These are phyloP conservation scores for Trichoderma brevicompactum DNA, from an alignment of 2,329 filamentous ascomycete species.

Conservation along the genomic window DNA sequence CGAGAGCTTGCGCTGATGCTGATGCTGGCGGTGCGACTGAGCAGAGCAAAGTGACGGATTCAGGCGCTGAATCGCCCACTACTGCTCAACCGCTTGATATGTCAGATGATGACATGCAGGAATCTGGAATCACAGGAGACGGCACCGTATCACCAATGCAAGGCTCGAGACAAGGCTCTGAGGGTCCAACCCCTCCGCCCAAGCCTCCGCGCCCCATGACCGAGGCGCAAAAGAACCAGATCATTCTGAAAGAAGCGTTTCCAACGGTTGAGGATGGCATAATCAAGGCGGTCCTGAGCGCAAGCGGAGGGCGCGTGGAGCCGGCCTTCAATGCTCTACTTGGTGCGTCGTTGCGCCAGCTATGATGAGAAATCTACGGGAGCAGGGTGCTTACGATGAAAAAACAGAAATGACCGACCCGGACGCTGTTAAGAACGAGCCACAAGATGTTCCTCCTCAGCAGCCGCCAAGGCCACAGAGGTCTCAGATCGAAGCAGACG, in stretches of 20 bases:
- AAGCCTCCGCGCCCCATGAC: conserved; percentile 86
- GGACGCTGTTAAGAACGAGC: conserved; percentile 62
- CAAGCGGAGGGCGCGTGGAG: conserved; percentile 86
- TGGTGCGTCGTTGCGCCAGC: conserved; percentile 52
- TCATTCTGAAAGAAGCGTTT: conserved; percentile 91
- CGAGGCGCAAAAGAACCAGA: conserved; percentile 82
- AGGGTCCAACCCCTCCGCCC: conserved; percentile 60
- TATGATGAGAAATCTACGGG: conserved; percentile 28
- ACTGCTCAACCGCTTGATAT: conserved; percentile 68
- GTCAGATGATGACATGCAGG: conserved; percentile 72
- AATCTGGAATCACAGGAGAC: conserved; percentile 57
- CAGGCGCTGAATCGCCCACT: conserved; percentile 66
- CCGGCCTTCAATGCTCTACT: conserved; percentile 94
- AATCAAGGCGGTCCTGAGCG: conserved; percentile 83
- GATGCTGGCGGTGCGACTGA: conserved; percentile 19
- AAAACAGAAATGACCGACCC: conserved; percentile 76
- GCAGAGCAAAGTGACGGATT: conserved; percentile 37
- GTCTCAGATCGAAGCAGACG: conserved; percentile 86
- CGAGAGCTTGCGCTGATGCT: conserved; percentile 34
- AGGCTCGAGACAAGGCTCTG: conserved; percentile 35
- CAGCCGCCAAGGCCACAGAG: conserved; percentile 78
- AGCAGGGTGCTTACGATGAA: conserved; percentile 1
- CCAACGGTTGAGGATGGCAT: conserved; percentile 79
- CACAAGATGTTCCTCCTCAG: conserved; percentile 66
- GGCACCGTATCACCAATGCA: conserved; percentile 35